Evolutionary conservation across 164 flowering plant species (phyloP), one percentile per base, ranked within the genome.

Genomic region (Dillenia suffruticosa): DNA sequence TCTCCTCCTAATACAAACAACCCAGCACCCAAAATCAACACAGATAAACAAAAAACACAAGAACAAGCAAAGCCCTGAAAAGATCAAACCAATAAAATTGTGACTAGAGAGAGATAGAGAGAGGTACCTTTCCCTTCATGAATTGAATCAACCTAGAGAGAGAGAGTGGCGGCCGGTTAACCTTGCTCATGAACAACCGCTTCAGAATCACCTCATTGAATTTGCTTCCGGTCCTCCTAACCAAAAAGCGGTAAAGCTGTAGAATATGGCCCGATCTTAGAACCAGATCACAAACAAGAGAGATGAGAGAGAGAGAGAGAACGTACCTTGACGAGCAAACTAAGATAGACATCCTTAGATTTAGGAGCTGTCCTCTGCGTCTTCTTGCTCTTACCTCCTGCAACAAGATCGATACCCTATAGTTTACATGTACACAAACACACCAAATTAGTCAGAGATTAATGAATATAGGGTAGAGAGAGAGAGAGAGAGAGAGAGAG

Each of bases 161-260:
- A 12, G 84, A 81, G 7, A 81, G 68, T 4, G 84, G 80, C 2
- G 84, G 56, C 70, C 72, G 76, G 75, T 81, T 81, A 47, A 64
- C 69, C 63, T 78, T 81, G 72, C 82, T 78, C 84, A 81, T 81
- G 62, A 81, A 81, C 56, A 81, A 59, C 45, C 84, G 67, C 77
- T 81, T 81, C 60, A 81, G 52, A n/a, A 81, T 68, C 64, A 81
- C 84, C 1, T 76, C 74, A 64, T 74, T 81, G 79, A 80, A 80
- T 57, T 75, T 80, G 74, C 84, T 80, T 5, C 67, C 81, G 2
- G 84, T 77, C 51, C 84, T 80, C 68, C 84, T 63, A 1, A 75
- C 84, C 12, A 80, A 70, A 53, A 80, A 80, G 6, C 84, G 74
- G 63, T 80, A 80, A n/a, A 80, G 74, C 81, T 79, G 68, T 19